Evolutionary conservation across 768 basidiomycete species (phyloP), one percentile per base, ranked within the genome.

Genomic region (Amanita rimosa): DNA sequence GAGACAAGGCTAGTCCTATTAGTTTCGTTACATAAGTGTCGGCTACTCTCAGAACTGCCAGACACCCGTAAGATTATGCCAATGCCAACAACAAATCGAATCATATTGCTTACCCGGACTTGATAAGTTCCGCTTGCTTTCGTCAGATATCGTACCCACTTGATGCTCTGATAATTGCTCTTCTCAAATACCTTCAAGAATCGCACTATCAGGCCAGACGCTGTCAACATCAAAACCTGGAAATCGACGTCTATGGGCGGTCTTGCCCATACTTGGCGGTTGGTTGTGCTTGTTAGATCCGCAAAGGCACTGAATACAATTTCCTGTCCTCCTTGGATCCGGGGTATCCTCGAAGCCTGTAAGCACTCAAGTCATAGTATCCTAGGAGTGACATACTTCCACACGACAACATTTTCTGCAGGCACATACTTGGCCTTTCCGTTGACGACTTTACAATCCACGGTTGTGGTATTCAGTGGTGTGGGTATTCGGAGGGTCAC

Each of bases 151-250:
- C 93, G 72, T 35, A 95, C 93, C 93, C 93, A 95, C 64, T 95
- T 95, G 51, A 96, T 81, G 55, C 90, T 93, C 54, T 92, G 82
- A 61, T 98, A 98, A 54, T 81, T 89, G 62, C 76, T 79, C 75
- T 91, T 96, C 72, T 98, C 96, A 56, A 97, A 98, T 14, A 99
- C 95, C 64, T 97, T 98, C 60, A 99, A 67, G 75, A 97, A 99
- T 46, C 95, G 79, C 37, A 99, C 96, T 44, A 95, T 85, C 58
- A 99, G 64, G 1, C 96, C 96, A 9, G 95, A 97, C 9, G 96
- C 76, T 0, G 96, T 98, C 66, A 98, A 91, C 96, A 99, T 99
- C 56, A 99, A 74, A 50, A 99, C 96, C 68, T 94, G 92, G 68
- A 99, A 99, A 64, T 99, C 96, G 54, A 98, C 83, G 56, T 95